Evolutionary conservation across 495 filamentous ascomycete genomes (phyloP), one percentile per base, ranked within the genome.

Genomic region (Penicillium mononematosum): DNA sequence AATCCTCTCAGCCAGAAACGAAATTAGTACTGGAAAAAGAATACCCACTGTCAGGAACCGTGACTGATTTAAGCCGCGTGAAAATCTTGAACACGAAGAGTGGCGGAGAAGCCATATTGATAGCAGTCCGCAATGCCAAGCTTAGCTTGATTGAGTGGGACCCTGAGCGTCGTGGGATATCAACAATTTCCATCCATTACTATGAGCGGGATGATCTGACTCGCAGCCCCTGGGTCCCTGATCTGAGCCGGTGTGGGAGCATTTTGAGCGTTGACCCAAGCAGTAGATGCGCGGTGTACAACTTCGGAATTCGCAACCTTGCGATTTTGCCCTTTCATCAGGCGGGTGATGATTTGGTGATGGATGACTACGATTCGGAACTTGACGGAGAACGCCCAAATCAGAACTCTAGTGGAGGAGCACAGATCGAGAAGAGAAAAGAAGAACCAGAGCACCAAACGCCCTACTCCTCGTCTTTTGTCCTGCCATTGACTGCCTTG

Each of bases 71-170:
- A 49, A 89, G 84, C 48, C 80, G 86, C 50, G 83, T 98, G 45
- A 92, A 87, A 65, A 78, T 82, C 0, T 70, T 82, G 43, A 82
- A 78, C 47, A 84, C 86, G 16, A 88, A 84, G 53, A 88, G 89
- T n/a, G 90, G 90, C 2, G 91, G 87, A 45, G 88, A 96, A 45
- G 86, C 86, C n/a, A 81, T 99, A 27, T 74, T 99, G 34, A 59
- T 97, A 24, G 85, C 91, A 3, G 85, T 92, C 64, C 85, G 86
- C 60, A 92, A 98, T 77, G 95, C 94, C 25, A 96, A 94, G 71
- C 78, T 97, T 56, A 91, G 88, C 69, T 76, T 98, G 75, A 83
- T 97, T 50, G 91, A 96, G 77, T 99, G 94, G 94, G 90, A 99
- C 70, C 85, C 89, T 19, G 86, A 88, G 62, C 82, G 82, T 39